Evolutionary conservation across 2,329 filamentous ascomycete genomes (phyloP), one percentile per base, ranked within the genome.

Genomic region (Metarhizium guizhouense): DNA sequence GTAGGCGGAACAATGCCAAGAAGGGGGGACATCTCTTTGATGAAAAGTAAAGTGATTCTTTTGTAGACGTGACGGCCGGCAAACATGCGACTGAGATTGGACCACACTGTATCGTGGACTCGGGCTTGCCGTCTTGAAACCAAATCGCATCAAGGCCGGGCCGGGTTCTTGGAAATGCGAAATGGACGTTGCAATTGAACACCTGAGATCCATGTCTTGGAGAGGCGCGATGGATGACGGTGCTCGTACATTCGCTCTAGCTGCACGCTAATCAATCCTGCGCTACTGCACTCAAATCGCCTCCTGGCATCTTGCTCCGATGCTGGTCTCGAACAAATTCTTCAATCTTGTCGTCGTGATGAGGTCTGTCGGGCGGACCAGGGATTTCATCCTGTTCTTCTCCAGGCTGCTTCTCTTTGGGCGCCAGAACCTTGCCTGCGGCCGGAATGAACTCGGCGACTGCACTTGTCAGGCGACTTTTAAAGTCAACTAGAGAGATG

Each of bases 1-100:
- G 71, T 72, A 77, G 77, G 74, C 75, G 74, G 74, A 70, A 75
- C 74, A 59, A 81, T 80, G 81, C 79, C 78, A 80, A 81, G 76
- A 78, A 81, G 76, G 73, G 78, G 80, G 80, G 75, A 81, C 73
- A 83, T 60, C 51, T 49, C 13, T 42, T 36, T 51, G 3, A 30
- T 51, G 8, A 34, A 6, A 42, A 16, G 36, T 42, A 25, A 8
- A 16, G 5, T 40, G 38, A 40, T 11, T 5, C 18, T 20, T 11
- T 18, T 20, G 42, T 45, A 45, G 42, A 45, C 42, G 42, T 40
- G 38, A 40, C 13, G 38, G 14, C 2, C 1, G 14, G 14, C 38
- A 2, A 5, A 40, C 38, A 11, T n/a, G 3, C 38, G 13, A 40
- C 14, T 13, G 38, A 7, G 7, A 11, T 16, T 2, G 13, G 34